These are phyloP conservation scores for Agarophyton chilense DNA, from an alignment of 23 red algal species.

Conservation along the genomic window DNA sequence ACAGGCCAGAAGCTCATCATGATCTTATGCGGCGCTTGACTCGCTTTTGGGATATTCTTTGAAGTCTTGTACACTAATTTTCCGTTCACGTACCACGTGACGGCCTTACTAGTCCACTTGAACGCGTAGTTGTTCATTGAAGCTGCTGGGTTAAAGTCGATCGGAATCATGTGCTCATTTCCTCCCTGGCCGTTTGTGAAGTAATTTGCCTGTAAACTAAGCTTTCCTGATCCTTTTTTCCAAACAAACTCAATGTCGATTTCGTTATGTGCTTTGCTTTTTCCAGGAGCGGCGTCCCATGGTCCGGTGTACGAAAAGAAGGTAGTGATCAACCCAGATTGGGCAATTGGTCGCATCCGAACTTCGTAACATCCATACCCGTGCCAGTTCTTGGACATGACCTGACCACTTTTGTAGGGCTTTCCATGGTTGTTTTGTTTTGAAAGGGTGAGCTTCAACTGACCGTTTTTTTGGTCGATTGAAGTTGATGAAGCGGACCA, in stretches of 20 bases:
- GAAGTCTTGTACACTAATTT: slow-evolving; percentile 3
- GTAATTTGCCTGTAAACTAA: slow-evolving; percentile 50
- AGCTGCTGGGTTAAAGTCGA: slow-evolving; percentile 6
- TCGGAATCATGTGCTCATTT: slow-evolving; percentile 18
- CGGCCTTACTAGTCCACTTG: slow-evolving; percentile 9
- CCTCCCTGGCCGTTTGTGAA: slow-evolving; percentile 43
- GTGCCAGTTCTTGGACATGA: slow-evolving; percentile 32
- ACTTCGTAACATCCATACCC: slow-evolving; percentile 64
- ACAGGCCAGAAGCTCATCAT: slow-evolving; percentile 58
- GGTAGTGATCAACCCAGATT: slow-evolving; percentile 44
- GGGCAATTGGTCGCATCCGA: slow-evolving; percentile 43
- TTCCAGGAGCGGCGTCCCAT: slow-evolving; percentile 18
- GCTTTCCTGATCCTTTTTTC: background rate
- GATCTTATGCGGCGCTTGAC: slow-evolving; percentile 23
- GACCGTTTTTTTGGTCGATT: background rate
- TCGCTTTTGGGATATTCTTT: slow-evolving; percentile 30
- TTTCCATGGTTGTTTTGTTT: slow-evolving; percentile 9
- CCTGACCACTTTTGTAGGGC: slow-evolving; percentile 21
- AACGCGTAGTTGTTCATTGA: slow-evolving; percentile 54
- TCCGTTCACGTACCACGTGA: slow-evolving; percentile 63
- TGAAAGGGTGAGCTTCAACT: slow-evolving; percentile 13
- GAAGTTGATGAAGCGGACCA: slow-evolving; percentile 21
- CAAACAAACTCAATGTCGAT: slow-evolving; percentile 57
- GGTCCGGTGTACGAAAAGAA: slow-evolving; percentile 55
- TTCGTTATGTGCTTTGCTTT: slow-evolving; percentile 30